Base-by-base conservation (phyloP, 805 yeast genomes). In the Schwanniomyces vanrijiae region DNA sequence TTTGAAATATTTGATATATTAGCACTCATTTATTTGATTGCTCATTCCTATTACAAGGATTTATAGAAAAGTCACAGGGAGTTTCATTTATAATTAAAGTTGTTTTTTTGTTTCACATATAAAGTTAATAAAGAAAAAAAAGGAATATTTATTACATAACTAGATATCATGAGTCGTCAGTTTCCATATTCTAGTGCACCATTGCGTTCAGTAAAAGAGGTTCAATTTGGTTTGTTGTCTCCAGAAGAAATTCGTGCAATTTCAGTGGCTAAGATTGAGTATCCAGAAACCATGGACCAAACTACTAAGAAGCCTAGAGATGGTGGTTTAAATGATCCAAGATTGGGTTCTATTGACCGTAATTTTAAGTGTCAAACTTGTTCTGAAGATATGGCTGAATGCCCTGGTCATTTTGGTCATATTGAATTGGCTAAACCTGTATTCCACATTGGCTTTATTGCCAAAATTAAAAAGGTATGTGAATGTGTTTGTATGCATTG, bases 351-450 rank as follows among this genome's bases (percentile, higher is more conserved):
- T 4, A 91, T 94, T 59, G 99, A 94, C 70, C 85, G 99, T 68
- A 92, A 91, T 66, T 88, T 88, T 78, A 90, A 89, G 75, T 94
- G 99, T 78, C 98, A 92, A 76, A 94, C 99, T 20, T 94, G 99
- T 78, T 96, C 97, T 61, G 99, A 94, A 69, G 97, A 92, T 59
- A 94, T 94, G 97, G 89, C 92, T 50, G 98, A 94, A 67, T 94
- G 99, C 71, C 98, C 98, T 0, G 99, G 99, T 50, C 99, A 94
- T 74, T 94, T 94, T 71, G 99, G 99, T 56, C 99, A 94, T 64
- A 94, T 94, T 51, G 99, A 94, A 66, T 78, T 94, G 55, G 98
- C 99, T 29, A 94, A 92, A 66, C 99, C 99, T 11, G 99, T 94
- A 33, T 94, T 94, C 72, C 99, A 94, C 68, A 90, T 94, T 66